These are phyloP conservation scores for Microbotryum intermedium DNA, from an alignment of 1,284 basidiomycete genomes.

Conservation along the genomic window DNA sequence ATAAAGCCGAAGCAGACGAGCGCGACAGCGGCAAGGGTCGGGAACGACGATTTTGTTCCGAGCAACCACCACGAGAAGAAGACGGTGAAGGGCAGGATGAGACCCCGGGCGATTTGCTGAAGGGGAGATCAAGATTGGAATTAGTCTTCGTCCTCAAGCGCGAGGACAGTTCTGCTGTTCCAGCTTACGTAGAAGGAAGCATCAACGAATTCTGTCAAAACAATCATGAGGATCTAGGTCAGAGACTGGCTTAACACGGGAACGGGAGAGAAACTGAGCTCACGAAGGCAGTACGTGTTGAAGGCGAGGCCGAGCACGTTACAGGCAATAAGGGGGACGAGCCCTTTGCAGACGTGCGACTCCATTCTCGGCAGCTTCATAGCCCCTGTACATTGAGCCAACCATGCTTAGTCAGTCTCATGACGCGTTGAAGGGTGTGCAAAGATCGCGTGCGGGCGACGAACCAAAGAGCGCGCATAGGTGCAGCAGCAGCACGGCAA, in stretches of 20 bases:
- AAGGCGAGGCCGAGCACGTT: constrained; percentile 75
- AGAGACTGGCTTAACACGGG: neutral
- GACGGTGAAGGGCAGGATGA: constrained; percentile 76
- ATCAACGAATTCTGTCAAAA: constrained; percentile 74
- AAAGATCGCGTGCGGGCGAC: constrained; percentile 44
- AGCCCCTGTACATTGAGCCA: neutral
- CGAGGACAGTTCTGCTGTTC: neutral
- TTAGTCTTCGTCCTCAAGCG: neutral
- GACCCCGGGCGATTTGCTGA: constrained; percentile 61
- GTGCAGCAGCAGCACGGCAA: constrained; percentile 66
- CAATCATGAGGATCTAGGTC: neutral
- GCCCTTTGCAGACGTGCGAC: constrained; percentile 54
- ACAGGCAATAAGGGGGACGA: constrained; percentile 60
- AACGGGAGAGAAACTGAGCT: neutral
- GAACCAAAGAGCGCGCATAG: constrained; percentile 54
- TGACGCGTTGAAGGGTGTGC: neutral
- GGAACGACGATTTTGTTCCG: constrained; percentile 36
- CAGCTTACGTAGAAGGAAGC: constrained; percentile 62
- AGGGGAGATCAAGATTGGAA: neutral
- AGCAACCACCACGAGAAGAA: constrained; percentile 64
- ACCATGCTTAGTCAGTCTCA: no score
- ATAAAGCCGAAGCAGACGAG: constrained; percentile 77
- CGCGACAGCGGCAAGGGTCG: constrained; percentile 55
- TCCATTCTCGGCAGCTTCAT: constrained; percentile 45
- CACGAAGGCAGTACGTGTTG: constrained; percentile 69